A percentile compares a stretch with the other conserved stretches of the same genome.
Conservation (phyloP, 73 alveolate genomes). For the Paramecium sonneborni region DNA sequence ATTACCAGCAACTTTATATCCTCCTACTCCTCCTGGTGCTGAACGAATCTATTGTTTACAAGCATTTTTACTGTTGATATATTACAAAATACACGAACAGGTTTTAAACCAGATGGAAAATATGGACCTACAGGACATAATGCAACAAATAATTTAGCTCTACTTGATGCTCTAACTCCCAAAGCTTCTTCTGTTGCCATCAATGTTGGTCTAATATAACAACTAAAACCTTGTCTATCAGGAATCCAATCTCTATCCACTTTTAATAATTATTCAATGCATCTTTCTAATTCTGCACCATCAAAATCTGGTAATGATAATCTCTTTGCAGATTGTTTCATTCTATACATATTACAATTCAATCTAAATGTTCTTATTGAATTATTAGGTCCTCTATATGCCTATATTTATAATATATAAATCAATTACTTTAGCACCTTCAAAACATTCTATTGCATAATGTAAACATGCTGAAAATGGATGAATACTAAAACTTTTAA, state of each 20-base stretch:
- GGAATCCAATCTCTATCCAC: slow-evolving; percentile 89
- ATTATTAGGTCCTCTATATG: slow-evolving; percentile 68
- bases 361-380: slow-evolving; percentile 72
- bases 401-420: slow-evolving; percentile 1
- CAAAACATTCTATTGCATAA: slow-evolving; percentile 82
- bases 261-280: slow-evolving; percentile 71
- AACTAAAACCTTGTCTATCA: slow-evolving; percentile 73
- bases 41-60: slow-evolving; percentile 68
- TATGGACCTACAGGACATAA: slow-evolving; percentile 91
- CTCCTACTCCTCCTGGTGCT: slow-evolving; percentile 87
- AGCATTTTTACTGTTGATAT: slow-evolving; percentile 46
- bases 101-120: slow-evolving; percentile 81
- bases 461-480: slow-evolving; percentile 83
- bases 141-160: slow-evolving; percentile 76
- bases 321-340: slow-evolving; percentile 71
- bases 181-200: slow-evolving; percentile 81
- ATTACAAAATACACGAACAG: slow-evolving; percentile 76
- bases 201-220: slow-evolving; percentile 88
- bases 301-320: slow-evolving; percentile 80
- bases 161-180: slow-evolving; percentile 79
- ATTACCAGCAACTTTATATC: slow-evolving; percentile 78
- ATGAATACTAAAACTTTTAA: slow-evolving; percentile 71
- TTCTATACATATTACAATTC: slow-evolving; percentile 72
- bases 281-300: slow-evolving; percentile 73
- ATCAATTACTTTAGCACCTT: slow-evolving; percentile 71